A percentile compares a stretch with the other conserved stretches of the same genome.
These are phyloP conservation scores for Daldinia concentrica DNA, from an alignment of 495 filamentous ascomycete species.

Conservation along the genomic window DNA sequence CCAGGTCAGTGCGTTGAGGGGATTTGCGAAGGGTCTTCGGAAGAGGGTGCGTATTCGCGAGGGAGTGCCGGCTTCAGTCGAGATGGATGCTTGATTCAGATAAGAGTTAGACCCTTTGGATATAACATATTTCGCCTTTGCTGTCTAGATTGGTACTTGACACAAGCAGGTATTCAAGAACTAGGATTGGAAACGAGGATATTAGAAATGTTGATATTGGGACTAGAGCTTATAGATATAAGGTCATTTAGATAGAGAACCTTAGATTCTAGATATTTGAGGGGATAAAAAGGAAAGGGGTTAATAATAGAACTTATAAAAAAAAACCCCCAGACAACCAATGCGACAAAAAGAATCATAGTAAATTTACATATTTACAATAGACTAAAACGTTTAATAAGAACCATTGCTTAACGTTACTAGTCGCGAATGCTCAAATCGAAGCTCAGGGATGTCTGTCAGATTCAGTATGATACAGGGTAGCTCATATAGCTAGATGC, in stretches of 20 bases:
- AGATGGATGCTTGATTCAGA: conserved; percentile 14
- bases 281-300: not conserved
- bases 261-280: too few relatives aligned
- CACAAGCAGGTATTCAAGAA: not conserved
- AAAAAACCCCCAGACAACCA: not conserved
- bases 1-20: conserved; percentile 7
- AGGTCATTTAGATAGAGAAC: too few relatives aligned
- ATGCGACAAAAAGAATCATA: not conserved
- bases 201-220: not conserved
- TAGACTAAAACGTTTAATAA: not conserved
- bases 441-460: conserved; percentile 10
- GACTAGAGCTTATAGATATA: not conserved
- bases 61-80: conserved; percentile 11
- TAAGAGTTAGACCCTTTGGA: not conserved
- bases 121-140: not conserved
- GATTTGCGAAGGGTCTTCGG: not conserved
- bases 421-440: not conserved
- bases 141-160: not conserved
- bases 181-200: not conserved
- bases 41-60: not conserved
- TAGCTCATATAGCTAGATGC: conserved; percentile 26
- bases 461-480: conserved; percentile 26
- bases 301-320: not conserved
- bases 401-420: not conserved
- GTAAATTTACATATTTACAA: not conserved